A percentile compares a stretch with the other conserved stretches of the same genome.
phyloP scores from a whole-genome alignment of 495 filamentous ascomycete genomes.

The Tuber borchii region DNA sequence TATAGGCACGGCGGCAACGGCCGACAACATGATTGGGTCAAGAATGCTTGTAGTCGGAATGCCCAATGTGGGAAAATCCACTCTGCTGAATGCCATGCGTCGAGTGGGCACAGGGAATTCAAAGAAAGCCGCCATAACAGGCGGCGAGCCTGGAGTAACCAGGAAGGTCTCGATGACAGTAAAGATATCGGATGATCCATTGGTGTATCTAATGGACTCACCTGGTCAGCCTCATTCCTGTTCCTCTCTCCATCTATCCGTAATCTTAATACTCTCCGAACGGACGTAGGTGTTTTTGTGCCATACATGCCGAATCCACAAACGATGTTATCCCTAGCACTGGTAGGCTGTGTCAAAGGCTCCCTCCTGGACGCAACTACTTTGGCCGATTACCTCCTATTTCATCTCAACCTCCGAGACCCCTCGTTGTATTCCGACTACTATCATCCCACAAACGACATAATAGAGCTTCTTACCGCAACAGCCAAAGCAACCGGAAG shows the following conservation, averaged over 20 bases:
- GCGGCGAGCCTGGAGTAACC: slow-evolving; percentile 82
- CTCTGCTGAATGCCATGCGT: slow-evolving; percentile 80
- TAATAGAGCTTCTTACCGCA: slow-evolving; percentile 58
- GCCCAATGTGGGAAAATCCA: slow-evolving; percentile 93
- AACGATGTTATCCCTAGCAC: slow-evolving; percentile 84
- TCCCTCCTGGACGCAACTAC: slow-evolving; percentile 66
- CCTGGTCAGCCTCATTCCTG: slow-evolving; percentile 43
- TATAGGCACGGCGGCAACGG: slow-evolving; percentile 34
- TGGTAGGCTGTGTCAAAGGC: slow-evolving; percentile 88
- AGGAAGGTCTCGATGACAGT: slow-evolving; percentile 75
- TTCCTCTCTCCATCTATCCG: no score
- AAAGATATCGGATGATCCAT: slow-evolving; percentile 61
- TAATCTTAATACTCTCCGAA: neutral
- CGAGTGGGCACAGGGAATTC: slow-evolving; percentile 54
- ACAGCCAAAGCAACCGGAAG: slow-evolving; percentile 69
- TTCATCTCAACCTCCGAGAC: slow-evolving; percentile 63
- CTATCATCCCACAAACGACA: slow-evolving; percentile 72
- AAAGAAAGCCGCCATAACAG: slow-evolving; percentile 69
- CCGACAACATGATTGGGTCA: slow-evolving; percentile 58
- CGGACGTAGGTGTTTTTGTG: slow-evolving; percentile 66
- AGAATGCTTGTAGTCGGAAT: slow-evolving; percentile 87
- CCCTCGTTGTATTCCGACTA: slow-evolving; percentile 55
- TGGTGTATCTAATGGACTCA: slow-evolving; percentile 65
- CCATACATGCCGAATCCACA: slow-evolving; percentile 79
- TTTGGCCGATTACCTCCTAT: slow-evolving; percentile 84